These are phyloP conservation scores for Abelmoschus esculentus DNA, from an alignment of 345 rosid species.

Conservation along the genomic window DNA sequence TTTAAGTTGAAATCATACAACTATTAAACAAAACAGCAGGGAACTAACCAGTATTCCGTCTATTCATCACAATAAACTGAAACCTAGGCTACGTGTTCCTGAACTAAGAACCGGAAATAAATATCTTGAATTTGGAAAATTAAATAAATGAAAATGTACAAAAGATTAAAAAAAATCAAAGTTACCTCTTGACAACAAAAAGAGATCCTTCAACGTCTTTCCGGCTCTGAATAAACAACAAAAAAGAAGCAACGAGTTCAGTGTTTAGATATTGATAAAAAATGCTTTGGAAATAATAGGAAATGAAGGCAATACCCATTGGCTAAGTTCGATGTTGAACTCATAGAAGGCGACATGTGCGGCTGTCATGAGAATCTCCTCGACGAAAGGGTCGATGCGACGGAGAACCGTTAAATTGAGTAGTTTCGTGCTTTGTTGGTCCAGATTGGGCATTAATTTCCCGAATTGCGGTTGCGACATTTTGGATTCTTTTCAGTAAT, in stretches of 20 bases:
- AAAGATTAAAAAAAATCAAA: neutral
- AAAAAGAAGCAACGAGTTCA: neutral
- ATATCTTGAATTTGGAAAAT: neutral
- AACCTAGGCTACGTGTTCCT: slow-evolving; percentile 89
- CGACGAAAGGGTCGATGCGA: slow-evolving; percentile 82
- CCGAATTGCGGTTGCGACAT: slow-evolving; percentile 55
- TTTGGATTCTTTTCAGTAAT: neutral
- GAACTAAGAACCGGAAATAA: slow-evolving; percentile 15
- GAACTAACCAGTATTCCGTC: slow-evolving; percentile 70
- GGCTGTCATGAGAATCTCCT: slow-evolving; percentile 86
- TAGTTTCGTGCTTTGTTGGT: slow-evolving; percentile 72
- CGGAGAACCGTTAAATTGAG: slow-evolving; percentile 92
- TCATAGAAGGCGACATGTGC: slow-evolving; percentile 95
- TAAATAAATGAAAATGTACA: neutral
- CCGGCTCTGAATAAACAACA: slow-evolving; percentile 49
- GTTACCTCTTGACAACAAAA: slow-evolving; percentile 83
- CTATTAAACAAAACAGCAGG: neutral
- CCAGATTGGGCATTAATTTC: slow-evolving; percentile 88
- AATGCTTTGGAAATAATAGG: neutral
- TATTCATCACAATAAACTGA: slow-evolving; percentile 96
- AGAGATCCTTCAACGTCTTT: slow-evolving; percentile 98
- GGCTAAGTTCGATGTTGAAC: slow-evolving; percentile 80
- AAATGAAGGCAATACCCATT: slow-evolving; percentile 62
- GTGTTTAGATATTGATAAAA: neutral
- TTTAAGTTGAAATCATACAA: neutral